phyloP scores from a whole-genome alignment of 148 eudicot species.

The Talinum fruticosum region DNA sequence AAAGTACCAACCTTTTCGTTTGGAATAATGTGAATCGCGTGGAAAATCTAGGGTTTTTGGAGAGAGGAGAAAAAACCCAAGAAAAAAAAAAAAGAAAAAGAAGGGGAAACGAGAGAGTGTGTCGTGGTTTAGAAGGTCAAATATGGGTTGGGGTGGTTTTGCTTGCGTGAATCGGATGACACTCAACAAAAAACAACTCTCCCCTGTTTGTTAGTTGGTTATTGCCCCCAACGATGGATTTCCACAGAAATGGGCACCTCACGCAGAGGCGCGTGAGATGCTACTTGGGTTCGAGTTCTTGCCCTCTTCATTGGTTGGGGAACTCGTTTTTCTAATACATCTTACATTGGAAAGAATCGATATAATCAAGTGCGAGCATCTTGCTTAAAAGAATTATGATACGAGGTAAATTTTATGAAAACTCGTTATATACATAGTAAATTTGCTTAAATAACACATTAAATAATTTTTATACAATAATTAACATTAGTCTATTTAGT shows the following conservation, averaged over 20 bases:
- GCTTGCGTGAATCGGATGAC: neutral
- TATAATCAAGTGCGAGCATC: too few species aligned
- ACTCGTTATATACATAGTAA: too few species aligned
- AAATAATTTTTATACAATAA: too few species aligned
- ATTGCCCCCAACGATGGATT: neutral
- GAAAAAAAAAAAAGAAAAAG: neutral
- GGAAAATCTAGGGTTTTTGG: conserved; percentile 4
- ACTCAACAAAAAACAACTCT: neutral
- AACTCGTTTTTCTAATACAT: too few species aligned
- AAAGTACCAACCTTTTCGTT: neutral
- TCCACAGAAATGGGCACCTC: neutral
- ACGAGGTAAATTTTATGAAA: too few species aligned
- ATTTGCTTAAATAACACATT: too few species aligned
- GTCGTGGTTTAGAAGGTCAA: neutral
- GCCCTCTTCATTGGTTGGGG: too few species aligned
- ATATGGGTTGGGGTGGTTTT: neutral
- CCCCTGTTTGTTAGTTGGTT: neutral
- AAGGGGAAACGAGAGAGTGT: neutral
- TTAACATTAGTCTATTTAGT: too few species aligned
- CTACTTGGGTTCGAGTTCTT: too few species aligned
- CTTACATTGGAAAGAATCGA: too few species aligned
- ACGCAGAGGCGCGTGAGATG: neutral
- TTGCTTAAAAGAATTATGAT: too few species aligned
- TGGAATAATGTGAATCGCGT: neutral
- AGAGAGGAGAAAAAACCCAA: neutral